Percentiles rank a stretch among this genome's conserved stretches.
These are phyloP conservation scores for Chalciporus sphaerocephalus DNA, from an alignment of 768 basidiomycete genomes.

Conservation along the genomic window DNA sequence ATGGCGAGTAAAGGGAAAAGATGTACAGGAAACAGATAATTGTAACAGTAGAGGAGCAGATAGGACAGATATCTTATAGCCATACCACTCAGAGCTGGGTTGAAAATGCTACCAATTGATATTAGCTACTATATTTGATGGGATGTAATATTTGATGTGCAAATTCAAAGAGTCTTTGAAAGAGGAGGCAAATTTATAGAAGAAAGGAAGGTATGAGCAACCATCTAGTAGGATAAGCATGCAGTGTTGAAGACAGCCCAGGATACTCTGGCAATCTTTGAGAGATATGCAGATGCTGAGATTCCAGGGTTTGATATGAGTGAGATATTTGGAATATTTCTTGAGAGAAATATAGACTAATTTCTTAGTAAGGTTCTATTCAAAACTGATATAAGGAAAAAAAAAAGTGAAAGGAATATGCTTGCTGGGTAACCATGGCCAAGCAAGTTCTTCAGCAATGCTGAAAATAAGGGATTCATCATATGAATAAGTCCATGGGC, in stretches of 20 bases:
- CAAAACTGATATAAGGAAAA: not conserved
- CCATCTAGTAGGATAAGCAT: not conserved
- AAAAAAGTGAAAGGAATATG: not conserved
- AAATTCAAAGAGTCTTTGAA: not conserved
- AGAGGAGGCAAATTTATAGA: not conserved
- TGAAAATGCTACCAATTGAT: not conserved
- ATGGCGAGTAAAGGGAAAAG: too few species aligned
- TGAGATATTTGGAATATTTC: not conserved
- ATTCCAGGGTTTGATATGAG: not conserved
- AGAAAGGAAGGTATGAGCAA: not conserved
- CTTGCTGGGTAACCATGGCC: not conserved
- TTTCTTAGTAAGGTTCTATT: not conserved
- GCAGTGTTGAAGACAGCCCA: not conserved
- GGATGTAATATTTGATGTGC: not conserved
- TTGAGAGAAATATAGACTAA: not conserved
- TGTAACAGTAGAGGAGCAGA: too few species aligned
- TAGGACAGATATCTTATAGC: too few species aligned
- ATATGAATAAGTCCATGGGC: too few species aligned
- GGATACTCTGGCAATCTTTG: not conserved
- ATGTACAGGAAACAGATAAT: too few species aligned
- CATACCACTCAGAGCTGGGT: too few species aligned
- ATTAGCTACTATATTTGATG: not conserved
- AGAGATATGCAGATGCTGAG: not conserved
- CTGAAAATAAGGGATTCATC: not conserved
- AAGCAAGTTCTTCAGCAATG: not conserved